phyloP scores from a whole-genome alignment of 2,329 filamentous ascomycete species.

The Fusarium oligoseptatum region DNA sequence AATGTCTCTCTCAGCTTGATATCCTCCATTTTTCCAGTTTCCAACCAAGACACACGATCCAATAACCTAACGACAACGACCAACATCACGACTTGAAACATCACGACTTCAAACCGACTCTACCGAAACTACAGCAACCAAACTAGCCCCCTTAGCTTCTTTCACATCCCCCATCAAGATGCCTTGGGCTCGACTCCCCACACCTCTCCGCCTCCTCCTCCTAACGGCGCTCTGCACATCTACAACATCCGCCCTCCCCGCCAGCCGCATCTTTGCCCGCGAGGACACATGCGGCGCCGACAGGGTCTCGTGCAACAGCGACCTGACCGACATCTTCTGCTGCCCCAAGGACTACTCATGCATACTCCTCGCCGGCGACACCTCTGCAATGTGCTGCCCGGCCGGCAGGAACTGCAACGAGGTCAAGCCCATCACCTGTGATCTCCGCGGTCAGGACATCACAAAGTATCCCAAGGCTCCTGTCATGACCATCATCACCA shows the following conservation, averaged over 20 bases:
- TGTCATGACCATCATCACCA: constrained; percentile 76
- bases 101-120: not conserved
- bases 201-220: constrained; percentile 53
- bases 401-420: constrained; percentile 66
- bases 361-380: constrained; percentile 71
- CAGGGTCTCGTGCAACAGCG: constrained; percentile 66
- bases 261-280: constrained; percentile 57
- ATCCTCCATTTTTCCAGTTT: not conserved
- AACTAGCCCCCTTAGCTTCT: not conserved
- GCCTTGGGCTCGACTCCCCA: constrained; percentile 31
- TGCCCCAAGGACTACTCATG: constrained; percentile 70
- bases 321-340: constrained; percentile 75
- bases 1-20: not conserved
- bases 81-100: not conserved
- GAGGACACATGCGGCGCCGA: constrained; percentile 64
- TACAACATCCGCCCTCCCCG: constrained; percentile 56
- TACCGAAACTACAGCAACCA: not conserved
- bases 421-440: constrained; percentile 56
- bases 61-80: not conserved
- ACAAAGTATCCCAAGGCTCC: constrained; percentile 67
- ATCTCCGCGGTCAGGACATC: constrained; percentile 67
- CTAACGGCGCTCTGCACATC: constrained; percentile 55
- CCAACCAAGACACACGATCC: not conserved
- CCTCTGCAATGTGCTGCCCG: constrained; percentile 80
- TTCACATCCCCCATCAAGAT: constrained; percentile 26